Conservation (phyloP, 1,284 basidiomycete genomes). For the Cronartium ribicola region DNA sequence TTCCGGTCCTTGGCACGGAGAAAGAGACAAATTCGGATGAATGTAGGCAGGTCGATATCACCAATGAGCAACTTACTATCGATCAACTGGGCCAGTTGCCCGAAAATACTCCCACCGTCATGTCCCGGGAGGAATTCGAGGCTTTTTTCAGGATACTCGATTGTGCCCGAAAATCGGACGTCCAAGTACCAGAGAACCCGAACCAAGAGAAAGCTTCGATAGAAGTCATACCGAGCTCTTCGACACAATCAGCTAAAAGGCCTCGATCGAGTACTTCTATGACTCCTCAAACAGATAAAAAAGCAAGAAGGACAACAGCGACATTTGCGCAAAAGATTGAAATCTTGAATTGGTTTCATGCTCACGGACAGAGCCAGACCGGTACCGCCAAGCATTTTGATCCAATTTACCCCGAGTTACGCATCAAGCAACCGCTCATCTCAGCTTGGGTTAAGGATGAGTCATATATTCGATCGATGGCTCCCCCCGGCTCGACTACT, state of each 20-base stretch:
- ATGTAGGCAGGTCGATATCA: background rate
- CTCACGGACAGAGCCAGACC: constrained; percentile 20
- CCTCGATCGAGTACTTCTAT: background rate
- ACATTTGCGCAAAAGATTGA: constrained; percentile 35
- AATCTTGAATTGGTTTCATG: constrained; percentile 32
- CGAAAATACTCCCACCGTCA: background rate
- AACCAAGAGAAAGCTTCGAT: background rate
- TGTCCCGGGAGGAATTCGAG: background rate
- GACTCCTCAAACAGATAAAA: constrained; percentile 2
- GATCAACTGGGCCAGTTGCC: background rate
- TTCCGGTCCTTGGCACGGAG: background rate
- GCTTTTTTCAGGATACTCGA: background rate
- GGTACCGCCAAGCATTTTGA: constrained; percentile 35
- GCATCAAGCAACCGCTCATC: constrained; percentile 32
- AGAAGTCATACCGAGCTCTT: background rate
- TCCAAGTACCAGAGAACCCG: background rate
- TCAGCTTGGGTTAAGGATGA: constrained; percentile 34
- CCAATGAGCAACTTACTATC: constrained; percentile 1
- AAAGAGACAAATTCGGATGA: background rate
- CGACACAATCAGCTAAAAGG: background rate
- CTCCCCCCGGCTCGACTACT: constrained; percentile 1
- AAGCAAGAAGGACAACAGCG: constrained; percentile 1
- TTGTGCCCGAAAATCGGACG: background rate
- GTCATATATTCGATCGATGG: constrained; percentile 14
- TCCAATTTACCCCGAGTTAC: constrained; percentile 23